Evolutionary conservation across 2,329 filamentous ascomycete genomes (phyloP), one percentile per base, ranked within the genome.

Genomic region (Aspergillus calidoustus): DNA sequence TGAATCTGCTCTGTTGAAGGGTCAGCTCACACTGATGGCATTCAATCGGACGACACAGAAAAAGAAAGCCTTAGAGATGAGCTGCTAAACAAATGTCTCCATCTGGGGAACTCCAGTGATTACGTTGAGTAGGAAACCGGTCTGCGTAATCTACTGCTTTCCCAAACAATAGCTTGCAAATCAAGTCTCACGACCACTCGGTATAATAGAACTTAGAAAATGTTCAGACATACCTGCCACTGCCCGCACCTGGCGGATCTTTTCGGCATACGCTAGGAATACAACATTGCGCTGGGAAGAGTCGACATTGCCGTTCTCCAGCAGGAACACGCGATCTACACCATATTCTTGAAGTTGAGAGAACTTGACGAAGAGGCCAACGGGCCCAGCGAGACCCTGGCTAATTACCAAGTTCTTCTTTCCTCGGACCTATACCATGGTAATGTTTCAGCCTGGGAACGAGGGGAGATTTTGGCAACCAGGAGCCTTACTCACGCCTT

Each of bases 321-420:
- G 84, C 73, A 97, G 90, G 82, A 98, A 99, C 68, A 97, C 92
- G 78, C 96, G 96, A 78, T 98, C 93, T 69, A 99, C 93, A 31
- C 96, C 96, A 81, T 98, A 97, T 73, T 99, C 95, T 75, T 98
- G 92, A 17, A 97, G 85, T 9, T 91, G 94, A 23, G 94, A 94
- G 73, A 97, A 96, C 77, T 97, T 97, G 80, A 96, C 92, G 68
- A 99, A 90, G 62, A 94, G 85, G 62, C 93, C 92, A 69, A 99
- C 86, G 31, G 93, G 92, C 25, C 94, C 95, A 68, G 94, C 93
- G 70, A 99, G 85, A 71, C 89, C 89, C 78, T 91, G 91, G 77
- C 98, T 94, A 74, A 99, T 90, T 56, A 99, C 91, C 64, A 99
- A 84, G 74, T 97, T 98, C 85, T 99, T 99, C 87, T 98, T 99